Base-by-base conservation (phyloP, 805 yeast genomes). In the Myxozyma vanderwaltii region DNA sequence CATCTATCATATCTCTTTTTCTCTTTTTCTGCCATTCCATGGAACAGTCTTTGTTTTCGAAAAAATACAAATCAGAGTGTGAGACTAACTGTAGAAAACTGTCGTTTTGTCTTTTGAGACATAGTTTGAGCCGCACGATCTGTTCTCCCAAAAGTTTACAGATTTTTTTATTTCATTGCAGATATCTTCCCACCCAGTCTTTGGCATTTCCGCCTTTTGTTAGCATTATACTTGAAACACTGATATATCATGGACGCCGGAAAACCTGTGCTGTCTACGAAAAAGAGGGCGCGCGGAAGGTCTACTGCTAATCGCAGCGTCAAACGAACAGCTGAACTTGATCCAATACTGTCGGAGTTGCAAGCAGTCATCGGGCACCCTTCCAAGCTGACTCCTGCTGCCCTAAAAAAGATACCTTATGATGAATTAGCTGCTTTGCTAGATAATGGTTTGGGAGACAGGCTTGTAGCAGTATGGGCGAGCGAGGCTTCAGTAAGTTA, bases 401-500 rank as follows among this genome's bases (percentile, higher is more conserved):
- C 31, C 4, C 40, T 27, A 8, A 38, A 17, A 6, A 33, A 17
- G 15, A 41, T 46, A 2, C 21, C 43, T 7, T 36, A 45, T 27
- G 57, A 24, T 13, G 33, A 44, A 15, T 13, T 53, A 17, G 51
- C 31, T 3, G 29, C 2, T 1, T 21, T 27, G 27, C 49, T 61
- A 8, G 64, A 61, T n/a, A 36, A 36, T 13, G 59, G 63, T 5
- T 52, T 61, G 7, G 54, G 54, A 5, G 56, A 51, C 3, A 41
- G 52, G 19, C 57, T 61, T 31, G 57, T 58, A 1, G 15, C 50
- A 13, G 59, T 59, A 1, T 61, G 64, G 64, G 61, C 52, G 10
- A 36, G 26, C 7, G 23, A 31, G 5, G 63, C 54, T 5, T 27
- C 49, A 47, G 64, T 61, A 38, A 35, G 61, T 50, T 8, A 23